phyloP scores from a whole-genome alignment of 1,284 basidiomycete species.

The Vanrija sp. region DNA sequence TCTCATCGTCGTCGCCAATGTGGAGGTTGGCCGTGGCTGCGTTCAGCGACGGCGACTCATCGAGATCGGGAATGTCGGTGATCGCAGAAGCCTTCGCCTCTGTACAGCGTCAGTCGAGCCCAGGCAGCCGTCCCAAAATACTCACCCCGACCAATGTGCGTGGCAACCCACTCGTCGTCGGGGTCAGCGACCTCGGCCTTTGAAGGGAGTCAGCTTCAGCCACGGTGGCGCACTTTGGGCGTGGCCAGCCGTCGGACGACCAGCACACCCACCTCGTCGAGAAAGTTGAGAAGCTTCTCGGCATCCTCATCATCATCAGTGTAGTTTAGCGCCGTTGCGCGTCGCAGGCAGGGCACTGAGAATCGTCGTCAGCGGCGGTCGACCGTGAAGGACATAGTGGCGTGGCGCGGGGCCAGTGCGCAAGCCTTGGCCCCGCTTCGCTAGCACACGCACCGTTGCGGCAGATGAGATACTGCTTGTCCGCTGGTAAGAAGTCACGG shows the following conservation, averaged over 20 bases:
- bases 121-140: background rate
- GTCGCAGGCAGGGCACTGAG: constrained; percentile 79
- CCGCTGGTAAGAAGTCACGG: constrained; percentile 84
- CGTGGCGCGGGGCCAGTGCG: background rate
- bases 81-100: constrained; percentile 33
- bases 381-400: background rate
- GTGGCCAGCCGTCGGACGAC: background rate
- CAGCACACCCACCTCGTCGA: constrained; percentile 42
- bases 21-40: constrained; percentile 49
- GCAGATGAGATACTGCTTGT: constrained; percentile 95
- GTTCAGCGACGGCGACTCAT: constrained; percentile 25
- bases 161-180: constrained; percentile 53
- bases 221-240: background rate
- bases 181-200: constrained; percentile 44
- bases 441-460: constrained; percentile 59
- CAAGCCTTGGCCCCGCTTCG: background rate
- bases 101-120: constrained; percentile 11
- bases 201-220: background rate
- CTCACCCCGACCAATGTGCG: constrained; percentile 48
- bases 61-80: constrained; percentile 36
- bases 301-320: constrained; percentile 92
- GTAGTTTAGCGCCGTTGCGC: constrained; percentile 86
- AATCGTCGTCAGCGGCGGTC: background rate
- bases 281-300: constrained; percentile 68
- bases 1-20: constrained; percentile 54